phyloP scores from a whole-genome alignment of 495 filamentous ascomycete genomes.

The Wilcoxina mikolae region DNA sequence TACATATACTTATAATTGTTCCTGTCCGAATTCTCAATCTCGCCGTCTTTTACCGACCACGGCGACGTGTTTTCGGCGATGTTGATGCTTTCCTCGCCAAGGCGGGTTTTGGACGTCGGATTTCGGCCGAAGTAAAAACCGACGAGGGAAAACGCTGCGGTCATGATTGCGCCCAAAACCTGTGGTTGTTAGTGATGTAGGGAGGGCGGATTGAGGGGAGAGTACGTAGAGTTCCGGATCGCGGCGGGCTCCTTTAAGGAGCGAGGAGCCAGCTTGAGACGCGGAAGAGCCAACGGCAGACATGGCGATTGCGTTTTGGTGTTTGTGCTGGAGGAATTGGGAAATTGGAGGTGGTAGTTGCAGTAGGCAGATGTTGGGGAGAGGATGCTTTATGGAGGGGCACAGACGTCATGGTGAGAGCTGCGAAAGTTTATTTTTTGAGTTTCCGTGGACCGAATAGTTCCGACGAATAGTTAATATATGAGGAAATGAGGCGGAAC shows the following conservation, averaged over 20 bases:
- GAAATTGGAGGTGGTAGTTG: background rate
- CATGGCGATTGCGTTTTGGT: slow-evolving; percentile 6
- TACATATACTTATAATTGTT: slow-evolving; percentile 51
- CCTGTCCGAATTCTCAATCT: slow-evolving; percentile 36
- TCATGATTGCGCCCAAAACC: slow-evolving; percentile 85
- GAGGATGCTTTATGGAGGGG: no score
- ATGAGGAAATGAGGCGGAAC: no score
- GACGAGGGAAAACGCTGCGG: slow-evolving; percentile 63
- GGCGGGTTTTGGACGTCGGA: slow-evolving; percentile 63
- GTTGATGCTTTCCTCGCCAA: slow-evolving; percentile 52
- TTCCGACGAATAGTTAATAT: no score
- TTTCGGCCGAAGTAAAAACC: slow-evolving; percentile 74
- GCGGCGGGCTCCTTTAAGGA: slow-evolving; percentile 51
- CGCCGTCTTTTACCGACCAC: slow-evolving; percentile 46
- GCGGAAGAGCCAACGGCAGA: slow-evolving; percentile 18
- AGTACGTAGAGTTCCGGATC: slow-evolving; percentile 74
- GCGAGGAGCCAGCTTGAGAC: slow-evolving; percentile 30
- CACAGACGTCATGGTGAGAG: no score
- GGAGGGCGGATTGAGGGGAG: background rate
- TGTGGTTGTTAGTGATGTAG: slow-evolving; percentile 28
- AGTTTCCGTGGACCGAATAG: no score
- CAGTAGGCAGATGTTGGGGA: no score
- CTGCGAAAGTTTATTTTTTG: no score
- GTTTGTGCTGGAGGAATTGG: background rate
- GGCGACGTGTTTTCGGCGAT: slow-evolving; percentile 64